Evolutionary conservation across 495 filamentous ascomycete species (phyloP), one percentile per base, ranked within the genome.

Genomic region (Xeromyces bisporus): DNA sequence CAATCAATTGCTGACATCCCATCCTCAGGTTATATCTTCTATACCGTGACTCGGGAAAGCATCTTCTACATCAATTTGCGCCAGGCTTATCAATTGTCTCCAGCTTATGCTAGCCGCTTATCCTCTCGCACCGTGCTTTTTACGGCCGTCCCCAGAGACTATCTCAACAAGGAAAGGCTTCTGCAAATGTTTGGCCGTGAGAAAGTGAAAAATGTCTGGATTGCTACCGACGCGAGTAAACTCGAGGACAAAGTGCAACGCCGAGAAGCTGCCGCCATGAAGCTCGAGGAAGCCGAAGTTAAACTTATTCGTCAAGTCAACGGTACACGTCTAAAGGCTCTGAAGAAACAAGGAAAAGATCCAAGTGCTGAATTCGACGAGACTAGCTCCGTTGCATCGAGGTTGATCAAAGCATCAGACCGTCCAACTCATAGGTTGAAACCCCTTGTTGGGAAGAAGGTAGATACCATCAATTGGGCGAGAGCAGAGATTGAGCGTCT

Each of bases 31-130:
- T 89, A 94, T 43, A 61, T 97, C 42, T 78, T 94, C 58, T 79
- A 77, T 48, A 74, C 86, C 50, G 73, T 97, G 37, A 79, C 86
- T 37, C 72, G 91, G 28, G 89, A 97, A 56, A 76, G 73, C 56
- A 77, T 97, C 50, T 94, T 71, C 68, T 93, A 80, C 54, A 80
- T 93, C 67, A 94, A 93, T 53, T 52, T 96, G 35, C 83, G 87
- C 41, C 91, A 97, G 62, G 89, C 91, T 1, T 93, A 92, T 58
- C 64, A 89, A 29, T 66, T 93, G 35, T 86, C 84, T 23, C 87
- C 86, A 10, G 62, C 81, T 16, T 87, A 93, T 52, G 71, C 84
- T 29, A 79, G 73, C 43, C 81, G 87, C 41, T 76, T 96, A 37
- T 96, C 91, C 2, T 91, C 89, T 2, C 73, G 85, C 37, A 96